Conservation (phyloP, 2,329 filamentous ascomycete genomes). For the Phyllosticta capitalensis region DNA sequence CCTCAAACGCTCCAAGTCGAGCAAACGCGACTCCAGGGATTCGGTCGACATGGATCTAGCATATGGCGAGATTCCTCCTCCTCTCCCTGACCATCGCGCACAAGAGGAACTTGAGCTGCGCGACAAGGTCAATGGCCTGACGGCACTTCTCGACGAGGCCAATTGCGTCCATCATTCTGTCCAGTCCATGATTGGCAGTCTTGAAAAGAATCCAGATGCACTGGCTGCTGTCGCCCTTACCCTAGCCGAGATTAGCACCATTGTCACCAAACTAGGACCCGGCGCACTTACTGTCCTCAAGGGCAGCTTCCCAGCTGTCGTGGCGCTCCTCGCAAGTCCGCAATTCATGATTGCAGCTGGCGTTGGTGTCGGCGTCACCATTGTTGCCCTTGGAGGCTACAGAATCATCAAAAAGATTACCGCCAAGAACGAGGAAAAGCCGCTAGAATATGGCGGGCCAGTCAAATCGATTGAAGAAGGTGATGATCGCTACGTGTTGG, state of each 20-base stretch:
- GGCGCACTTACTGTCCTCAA: slow-evolving; percentile 68
- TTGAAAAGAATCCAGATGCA: slow-evolving; percentile 77
- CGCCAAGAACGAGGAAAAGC: slow-evolving; percentile 30
- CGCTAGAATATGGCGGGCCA: slow-evolving; percentile 15
- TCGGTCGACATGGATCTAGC: slow-evolving; percentile 81
- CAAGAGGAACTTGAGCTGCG: slow-evolving; percentile 51
- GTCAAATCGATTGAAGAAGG: slow-evolving; percentile 15
- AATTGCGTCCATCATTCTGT: slow-evolving; percentile 83
- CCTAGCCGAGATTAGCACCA: slow-evolving; percentile 77
- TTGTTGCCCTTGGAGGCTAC: slow-evolving; percentile 92
- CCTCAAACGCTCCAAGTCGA: slow-evolving; percentile 1
- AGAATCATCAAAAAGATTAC: slow-evolving; percentile 89
- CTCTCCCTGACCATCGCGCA: slow-evolving; percentile 37
- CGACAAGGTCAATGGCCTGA: slow-evolving; percentile 63
- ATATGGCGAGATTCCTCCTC: slow-evolving; percentile 72
- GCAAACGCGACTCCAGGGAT: slow-evolving; percentile 28
- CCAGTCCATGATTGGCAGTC: slow-evolving; percentile 67
- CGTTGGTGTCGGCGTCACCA: slow-evolving; percentile 82
- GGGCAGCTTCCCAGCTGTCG: slow-evolving; percentile 71
- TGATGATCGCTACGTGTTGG: slow-evolving; percentile 31
- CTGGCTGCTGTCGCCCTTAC: slow-evolving; percentile 90
- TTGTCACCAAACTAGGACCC: slow-evolving; percentile 77
- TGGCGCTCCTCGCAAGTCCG: slow-evolving; percentile 76
- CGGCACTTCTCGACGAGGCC: slow-evolving; percentile 72
- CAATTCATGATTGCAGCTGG: slow-evolving; percentile 92